A percentile compares a stretch with the other conserved stretches of the same genome.
Conservation (phyloP, 805 yeast genomes). For the Pichia heedii region DNA sequence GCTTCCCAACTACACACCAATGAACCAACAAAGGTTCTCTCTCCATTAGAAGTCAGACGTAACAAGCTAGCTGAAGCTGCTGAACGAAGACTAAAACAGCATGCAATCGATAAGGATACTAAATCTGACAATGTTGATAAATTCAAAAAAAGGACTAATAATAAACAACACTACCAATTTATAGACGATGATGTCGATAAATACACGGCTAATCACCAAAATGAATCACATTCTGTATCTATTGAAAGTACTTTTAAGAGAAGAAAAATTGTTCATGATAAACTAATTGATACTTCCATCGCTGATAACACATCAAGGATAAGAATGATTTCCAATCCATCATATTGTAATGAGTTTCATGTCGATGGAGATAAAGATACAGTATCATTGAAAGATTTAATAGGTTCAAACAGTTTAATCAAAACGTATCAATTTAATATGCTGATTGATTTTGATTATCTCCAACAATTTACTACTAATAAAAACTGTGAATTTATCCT, state of each 20-base stretch:
- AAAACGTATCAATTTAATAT: slow-evolving; percentile 28
- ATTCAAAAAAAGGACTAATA: no score
- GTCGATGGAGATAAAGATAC: slow-evolving; percentile 20
- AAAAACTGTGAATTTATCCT: slow-evolving; percentile 19
- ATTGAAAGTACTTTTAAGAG: background rate
- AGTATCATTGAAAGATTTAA: slow-evolving; percentile 19
- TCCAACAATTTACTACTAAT: slow-evolving; percentile 17
- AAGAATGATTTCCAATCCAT: slow-evolving; percentile 18
- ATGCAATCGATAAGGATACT: background rate
- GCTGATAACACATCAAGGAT: slow-evolving; percentile 18
- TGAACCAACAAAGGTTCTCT: no score
- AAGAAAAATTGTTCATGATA: no score
- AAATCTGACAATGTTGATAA: background rate
- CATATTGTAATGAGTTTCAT: slow-evolving; percentile 16
- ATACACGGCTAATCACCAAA: no score
- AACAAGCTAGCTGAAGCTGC: slow-evolving; percentile 19
- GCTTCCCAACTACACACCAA: no score
- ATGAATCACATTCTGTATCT: no score
- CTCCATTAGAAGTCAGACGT: slow-evolving; percentile 11
- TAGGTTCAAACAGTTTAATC: slow-evolving; percentile 18
- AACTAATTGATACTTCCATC: background rate
- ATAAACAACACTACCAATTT: no score
- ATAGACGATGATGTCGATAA: no score
- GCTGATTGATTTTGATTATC: slow-evolving; percentile 22
- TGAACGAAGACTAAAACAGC: slow-evolving; percentile 11